phyloP scores from a whole-genome alignment of 257 asterid species.

The Osmanthus fragrans region DNA sequence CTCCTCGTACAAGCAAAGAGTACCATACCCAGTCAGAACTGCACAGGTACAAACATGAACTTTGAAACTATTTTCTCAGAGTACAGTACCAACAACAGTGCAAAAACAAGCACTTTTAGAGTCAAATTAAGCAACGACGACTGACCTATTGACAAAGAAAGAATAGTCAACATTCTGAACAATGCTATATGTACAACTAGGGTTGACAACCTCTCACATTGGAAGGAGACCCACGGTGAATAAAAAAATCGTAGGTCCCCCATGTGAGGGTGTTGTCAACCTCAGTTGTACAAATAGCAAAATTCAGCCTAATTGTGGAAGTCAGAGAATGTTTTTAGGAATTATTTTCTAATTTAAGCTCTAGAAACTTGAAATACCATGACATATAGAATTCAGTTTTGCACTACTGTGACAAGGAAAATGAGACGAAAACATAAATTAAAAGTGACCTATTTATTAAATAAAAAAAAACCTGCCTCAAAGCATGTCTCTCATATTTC shows the following conservation, averaged over 20 bases:
- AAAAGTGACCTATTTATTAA: background rate
- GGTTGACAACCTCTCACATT: too few species aligned
- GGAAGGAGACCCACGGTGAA: too few species aligned
- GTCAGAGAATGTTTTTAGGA: background rate
- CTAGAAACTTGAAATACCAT: background rate
- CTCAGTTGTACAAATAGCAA: too few species aligned
- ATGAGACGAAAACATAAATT: background rate
- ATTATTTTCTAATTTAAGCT: background rate
- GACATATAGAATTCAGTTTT: background rate
- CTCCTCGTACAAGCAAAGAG: background rate
- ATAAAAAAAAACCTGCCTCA: background rate
- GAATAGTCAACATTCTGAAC: background rate
- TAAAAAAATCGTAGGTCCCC: too few species aligned
- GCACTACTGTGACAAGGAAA: background rate
- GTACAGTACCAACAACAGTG: background rate
- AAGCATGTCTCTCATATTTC: conserved; percentile 1
- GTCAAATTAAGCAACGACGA: background rate
- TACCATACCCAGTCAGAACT: background rate
- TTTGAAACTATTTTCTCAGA: conserved; percentile 1
- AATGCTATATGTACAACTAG: too few species aligned
- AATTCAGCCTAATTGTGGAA: background rate
- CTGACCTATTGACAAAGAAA: background rate
- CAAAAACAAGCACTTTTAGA: conserved; percentile 2
- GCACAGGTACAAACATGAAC: background rate
- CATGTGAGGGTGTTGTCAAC: too few species aligned